Conservation (phyloP, 164 flowering plant genomes). For the Kalanchoe fedtschenkoi region DNA sequence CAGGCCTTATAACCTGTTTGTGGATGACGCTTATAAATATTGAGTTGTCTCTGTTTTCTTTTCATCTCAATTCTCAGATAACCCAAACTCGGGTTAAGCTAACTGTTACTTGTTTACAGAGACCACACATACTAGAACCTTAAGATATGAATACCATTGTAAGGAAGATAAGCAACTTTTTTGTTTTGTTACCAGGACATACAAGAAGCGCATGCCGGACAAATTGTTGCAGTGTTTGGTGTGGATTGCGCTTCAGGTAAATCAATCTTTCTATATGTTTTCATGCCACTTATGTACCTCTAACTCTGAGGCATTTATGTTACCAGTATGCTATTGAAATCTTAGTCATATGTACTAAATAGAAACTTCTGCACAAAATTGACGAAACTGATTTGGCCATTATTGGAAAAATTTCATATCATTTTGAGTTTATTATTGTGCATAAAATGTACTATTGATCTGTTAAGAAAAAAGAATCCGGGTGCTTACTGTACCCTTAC, state of each 20-base stretch:
- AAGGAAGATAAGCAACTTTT: background rate
- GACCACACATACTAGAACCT: too few species aligned
- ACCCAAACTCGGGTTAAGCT: too few species aligned
- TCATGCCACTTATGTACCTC: background rate
- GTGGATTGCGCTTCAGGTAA: constrained; percentile 99
- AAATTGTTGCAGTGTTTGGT: constrained; percentile 99
- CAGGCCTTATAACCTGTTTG: too few species aligned
- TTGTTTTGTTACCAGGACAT: constrained; percentile 51
- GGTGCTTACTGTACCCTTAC: background rate
- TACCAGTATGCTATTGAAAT: background rate
- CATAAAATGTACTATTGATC: background rate
- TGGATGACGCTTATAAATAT: too few species aligned
- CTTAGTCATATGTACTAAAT: background rate
- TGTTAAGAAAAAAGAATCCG: too few species aligned
- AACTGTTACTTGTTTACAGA: too few species aligned
- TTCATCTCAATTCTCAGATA: too few species aligned
- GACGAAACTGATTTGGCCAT: background rate
- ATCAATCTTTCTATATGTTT: background rate
- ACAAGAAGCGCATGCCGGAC: constrained; percentile 99
- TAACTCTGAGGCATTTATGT: background rate
- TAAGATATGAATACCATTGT: too few species aligned
- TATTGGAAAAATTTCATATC: background rate
- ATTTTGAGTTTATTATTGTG: background rate
- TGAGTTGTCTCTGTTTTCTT: too few species aligned
- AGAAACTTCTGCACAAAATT: background rate